phyloP scores from a whole-genome alignment of 2,329 filamentous ascomycete species.

The Didymella segeticola region DNA sequence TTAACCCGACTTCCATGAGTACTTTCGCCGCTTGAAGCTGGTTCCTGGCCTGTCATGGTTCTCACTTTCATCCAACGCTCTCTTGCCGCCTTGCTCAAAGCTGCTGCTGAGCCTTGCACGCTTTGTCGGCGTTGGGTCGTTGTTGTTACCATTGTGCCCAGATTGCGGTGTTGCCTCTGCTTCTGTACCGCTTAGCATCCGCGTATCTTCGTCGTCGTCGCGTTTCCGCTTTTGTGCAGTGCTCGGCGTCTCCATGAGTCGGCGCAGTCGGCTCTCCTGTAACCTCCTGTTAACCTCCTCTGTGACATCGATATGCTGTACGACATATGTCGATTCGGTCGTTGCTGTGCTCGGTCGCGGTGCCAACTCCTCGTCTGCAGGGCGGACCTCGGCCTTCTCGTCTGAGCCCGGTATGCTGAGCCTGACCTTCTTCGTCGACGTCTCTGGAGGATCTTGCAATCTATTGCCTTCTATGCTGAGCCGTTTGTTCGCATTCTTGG shows the following conservation, averaged over 20 bases:
- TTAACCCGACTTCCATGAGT: constrained; percentile 5
- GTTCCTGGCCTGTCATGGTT: constrained; percentile 6
- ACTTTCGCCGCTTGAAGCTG: constrained; percentile 28
- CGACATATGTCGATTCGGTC: constrained; percentile 26
- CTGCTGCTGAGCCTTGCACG: constrained; percentile 33
- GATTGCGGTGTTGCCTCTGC: constrained; percentile 22
- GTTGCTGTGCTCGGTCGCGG: constrained; percentile 22
- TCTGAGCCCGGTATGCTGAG: constrained; percentile 18
- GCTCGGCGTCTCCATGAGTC: constrained; percentile 41
- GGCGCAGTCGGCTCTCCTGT: constrained; percentile 38
- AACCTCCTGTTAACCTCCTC: constrained; percentile 43
- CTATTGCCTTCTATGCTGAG: constrained; percentile 39
- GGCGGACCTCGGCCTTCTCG: constrained; percentile 23
- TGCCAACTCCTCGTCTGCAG: constrained; percentile 22
- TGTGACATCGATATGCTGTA: constrained; percentile 41
- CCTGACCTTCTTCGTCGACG: constrained; percentile 10
- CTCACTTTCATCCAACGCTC: constrained; percentile 11
- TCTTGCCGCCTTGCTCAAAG: constrained; percentile 33
- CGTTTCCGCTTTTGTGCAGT: constrained; percentile 46
- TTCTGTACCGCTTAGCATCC: constrained; percentile 24
- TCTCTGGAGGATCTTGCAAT: background rate
- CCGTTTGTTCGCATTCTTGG: constrained; percentile 34
- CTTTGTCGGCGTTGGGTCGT: constrained; percentile 29
- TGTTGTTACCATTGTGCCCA: constrained; percentile 21
- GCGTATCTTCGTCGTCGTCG: constrained; percentile 31